phyloP scores from a whole-genome alignment of 2,329 filamentous ascomycete genomes.

The Phialophora chinensis region DNA sequence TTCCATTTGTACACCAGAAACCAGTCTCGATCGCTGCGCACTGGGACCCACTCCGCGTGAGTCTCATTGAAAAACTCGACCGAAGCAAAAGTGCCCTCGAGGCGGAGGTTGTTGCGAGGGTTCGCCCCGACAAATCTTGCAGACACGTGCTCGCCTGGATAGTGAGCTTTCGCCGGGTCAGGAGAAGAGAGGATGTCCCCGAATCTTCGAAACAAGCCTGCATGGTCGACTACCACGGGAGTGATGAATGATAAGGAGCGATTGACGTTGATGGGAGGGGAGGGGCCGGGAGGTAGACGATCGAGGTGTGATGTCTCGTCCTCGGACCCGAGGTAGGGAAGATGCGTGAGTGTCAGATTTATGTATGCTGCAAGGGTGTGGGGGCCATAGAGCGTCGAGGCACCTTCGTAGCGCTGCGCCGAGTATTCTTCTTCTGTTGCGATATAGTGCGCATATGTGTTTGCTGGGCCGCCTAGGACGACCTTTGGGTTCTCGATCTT shows the following conservation, averaged over 20 bases:
- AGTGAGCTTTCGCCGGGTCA: constrained; percentile 62
- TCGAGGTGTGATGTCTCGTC: constrained; percentile 47
- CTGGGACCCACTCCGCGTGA: constrained; percentile 64
- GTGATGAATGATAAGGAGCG: constrained; percentile 80
- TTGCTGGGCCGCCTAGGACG: constrained; percentile 85
- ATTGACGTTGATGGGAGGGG: constrained; percentile 78
- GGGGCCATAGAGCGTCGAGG: constrained; percentile 84
- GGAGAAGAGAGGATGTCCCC: constrained; percentile 67
- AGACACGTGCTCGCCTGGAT: constrained; percentile 65
- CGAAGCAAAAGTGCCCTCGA: constrained; percentile 77
- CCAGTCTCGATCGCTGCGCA: constrained; percentile 82
- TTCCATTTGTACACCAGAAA: constrained; percentile 80
- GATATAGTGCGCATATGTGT: constrained; percentile 86
- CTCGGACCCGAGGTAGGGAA: constrained; percentile 64
- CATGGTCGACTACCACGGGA: constrained; percentile 74
- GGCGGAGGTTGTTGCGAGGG: constrained; percentile 82
- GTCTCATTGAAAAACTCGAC: constrained; percentile 67
- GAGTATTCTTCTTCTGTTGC: constrained; percentile 79
- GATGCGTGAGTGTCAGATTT: constrained; percentile 76
- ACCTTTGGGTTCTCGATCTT: constrained; percentile 68
- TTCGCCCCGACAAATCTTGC: constrained; percentile 84
- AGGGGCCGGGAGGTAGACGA: constrained; percentile 60
- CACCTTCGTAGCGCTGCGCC: constrained; percentile 93
- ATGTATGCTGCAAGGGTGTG: constrained; percentile 86
- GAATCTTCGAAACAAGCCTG: constrained; percentile 70